Conservation (phyloP, 805 yeast genomes). For the Candida methanosorbosa region DNA sequence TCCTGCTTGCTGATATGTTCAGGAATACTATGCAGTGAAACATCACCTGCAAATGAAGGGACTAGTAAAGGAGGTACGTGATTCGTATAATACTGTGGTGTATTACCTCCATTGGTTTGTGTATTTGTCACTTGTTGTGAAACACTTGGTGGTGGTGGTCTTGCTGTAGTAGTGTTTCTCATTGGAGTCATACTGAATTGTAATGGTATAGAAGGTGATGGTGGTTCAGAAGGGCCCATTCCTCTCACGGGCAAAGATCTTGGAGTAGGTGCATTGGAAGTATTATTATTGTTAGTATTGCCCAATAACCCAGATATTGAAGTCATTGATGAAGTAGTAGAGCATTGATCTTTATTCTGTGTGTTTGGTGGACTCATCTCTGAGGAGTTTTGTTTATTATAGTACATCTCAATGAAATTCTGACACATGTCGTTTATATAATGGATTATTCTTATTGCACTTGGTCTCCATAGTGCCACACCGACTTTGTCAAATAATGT, state of each 20-base stretch:
- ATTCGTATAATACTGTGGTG: background rate
- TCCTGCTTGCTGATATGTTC: conserved; percentile 8
- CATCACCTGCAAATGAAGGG: background rate
- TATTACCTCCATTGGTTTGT: background rate
- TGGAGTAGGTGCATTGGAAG: background rate
- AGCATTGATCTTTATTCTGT: background rate
- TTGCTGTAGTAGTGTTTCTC: background rate
- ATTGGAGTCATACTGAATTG: background rate
- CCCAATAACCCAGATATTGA: too few species aligned
- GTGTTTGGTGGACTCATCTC: conserved; percentile 1
- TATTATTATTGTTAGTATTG: too few species aligned
- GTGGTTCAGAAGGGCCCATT: background rate
- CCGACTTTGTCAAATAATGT: conserved; percentile 21
- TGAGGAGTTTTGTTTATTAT: conserved; percentile 1
- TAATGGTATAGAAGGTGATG: background rate
- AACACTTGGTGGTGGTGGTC: background rate
- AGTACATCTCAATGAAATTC: conserved; percentile 15
- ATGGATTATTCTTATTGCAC: conserved; percentile 21
- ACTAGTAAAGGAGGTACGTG: background rate
- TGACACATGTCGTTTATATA: conserved; percentile 25
- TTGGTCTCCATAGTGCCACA: conserved; percentile 18
- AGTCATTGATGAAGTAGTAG: too few species aligned
- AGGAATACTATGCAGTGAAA: conserved; percentile 5
- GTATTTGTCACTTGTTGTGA: background rate
- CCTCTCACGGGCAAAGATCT: background rate